phyloP scores from a whole-genome alignment of 805 yeast species.

The Lipomyces starkeyi region DNA sequence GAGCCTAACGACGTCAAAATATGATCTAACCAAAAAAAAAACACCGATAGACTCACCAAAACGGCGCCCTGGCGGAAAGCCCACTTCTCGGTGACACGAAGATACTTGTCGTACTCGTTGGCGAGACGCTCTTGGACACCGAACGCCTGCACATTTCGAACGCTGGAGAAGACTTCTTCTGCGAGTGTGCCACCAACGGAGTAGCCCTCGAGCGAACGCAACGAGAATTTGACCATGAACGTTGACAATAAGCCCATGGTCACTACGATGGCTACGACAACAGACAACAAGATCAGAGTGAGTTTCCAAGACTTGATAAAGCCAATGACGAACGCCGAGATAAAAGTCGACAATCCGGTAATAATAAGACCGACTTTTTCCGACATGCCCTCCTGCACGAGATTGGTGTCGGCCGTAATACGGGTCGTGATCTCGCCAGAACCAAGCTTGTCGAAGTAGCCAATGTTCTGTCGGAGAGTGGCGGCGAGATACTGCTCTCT shows the following conservation, averaged over 20 bases:
- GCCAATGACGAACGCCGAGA: constrained; percentile 49
- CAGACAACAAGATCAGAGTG: constrained; percentile 47
- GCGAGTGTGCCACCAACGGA: constrained; percentile 46
- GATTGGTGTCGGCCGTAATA: constrained; percentile 51
- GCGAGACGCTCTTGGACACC: constrained; percentile 50
- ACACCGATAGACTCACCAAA: constrained; percentile 19
- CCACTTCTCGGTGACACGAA: constrained; percentile 40
- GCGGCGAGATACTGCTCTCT: constrained; percentile 48
- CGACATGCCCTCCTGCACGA: constrained; percentile 52
- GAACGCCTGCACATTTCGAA: constrained; percentile 52
- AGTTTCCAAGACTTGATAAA: constrained; percentile 49
- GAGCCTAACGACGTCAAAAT: constrained; percentile 25
- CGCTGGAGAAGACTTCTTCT: constrained; percentile 50
- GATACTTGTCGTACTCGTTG: constrained; percentile 44
- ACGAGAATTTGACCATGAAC: constrained; percentile 39
- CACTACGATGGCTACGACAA: constrained; percentile 45
- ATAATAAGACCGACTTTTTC: constrained; percentile 50
- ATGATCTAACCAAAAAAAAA: too few relatives aligned
- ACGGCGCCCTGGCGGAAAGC: constrained; percentile 34
- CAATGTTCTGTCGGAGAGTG: constrained; percentile 50
- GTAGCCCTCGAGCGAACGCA: constrained; percentile 23
- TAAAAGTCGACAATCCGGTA: constrained; percentile 49
- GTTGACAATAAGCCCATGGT: constrained; percentile 44
- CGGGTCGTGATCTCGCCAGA: constrained; percentile 53
- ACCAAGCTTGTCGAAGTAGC: constrained; percentile 52